Percentiles rank a stretch among this genome's conserved stretches.
phyloP scores from a whole-genome alignment of 2,329 filamentous ascomycete genomes.

The Talaromyces sp. region DNA sequence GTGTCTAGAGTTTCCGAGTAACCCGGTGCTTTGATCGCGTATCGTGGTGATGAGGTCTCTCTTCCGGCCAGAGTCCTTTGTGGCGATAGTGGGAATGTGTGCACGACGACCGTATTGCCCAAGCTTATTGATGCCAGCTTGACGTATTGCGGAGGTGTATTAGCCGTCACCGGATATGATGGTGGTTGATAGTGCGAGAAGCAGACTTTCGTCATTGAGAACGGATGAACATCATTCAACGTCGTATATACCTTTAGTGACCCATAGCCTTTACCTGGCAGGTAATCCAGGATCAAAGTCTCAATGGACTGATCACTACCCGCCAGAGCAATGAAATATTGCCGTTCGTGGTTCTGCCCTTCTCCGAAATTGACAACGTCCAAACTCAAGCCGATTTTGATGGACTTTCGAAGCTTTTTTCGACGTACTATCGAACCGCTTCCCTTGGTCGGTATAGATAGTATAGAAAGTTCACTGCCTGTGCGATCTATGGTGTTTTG shows the following conservation, averaged over 20 bases:
- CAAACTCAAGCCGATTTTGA: slow-evolving; percentile 73
- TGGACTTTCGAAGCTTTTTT: slow-evolving; percentile 61
- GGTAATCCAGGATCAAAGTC: slow-evolving; percentile 72
- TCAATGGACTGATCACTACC: slow-evolving; percentile 75
- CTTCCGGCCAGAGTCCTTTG: slow-evolving; percentile 36
- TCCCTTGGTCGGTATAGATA: slow-evolving; percentile 31
- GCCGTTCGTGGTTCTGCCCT: slow-evolving; percentile 56
- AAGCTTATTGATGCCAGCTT: slow-evolving; percentile 80
- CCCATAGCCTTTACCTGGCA: slow-evolving; percentile 38
- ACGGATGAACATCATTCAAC: slow-evolving; percentile 54
- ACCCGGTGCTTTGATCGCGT: slow-evolving; percentile 63
- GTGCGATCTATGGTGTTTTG: slow-evolving; percentile 53
- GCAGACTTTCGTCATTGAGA: slow-evolving; percentile 56
- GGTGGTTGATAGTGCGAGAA: slow-evolving; percentile 54
- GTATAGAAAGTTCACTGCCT: slow-evolving; percentile 54
- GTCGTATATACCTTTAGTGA: slow-evolving; percentile 50
- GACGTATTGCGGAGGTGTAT: slow-evolving; percentile 56
- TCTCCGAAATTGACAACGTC: slow-evolving; percentile 69
- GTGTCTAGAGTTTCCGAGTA: slow-evolving; percentile 53
- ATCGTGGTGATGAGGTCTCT: slow-evolving; percentile 56
- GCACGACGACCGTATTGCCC: slow-evolving; percentile 73
- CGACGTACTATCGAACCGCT: slow-evolving; percentile 47
- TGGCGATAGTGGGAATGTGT: slow-evolving; percentile 65
- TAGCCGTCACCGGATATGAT: slow-evolving; percentile 44
- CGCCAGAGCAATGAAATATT: slow-evolving; percentile 77